Evolutionary conservation across 2,329 filamentous ascomycete genomes (phyloP).

Genomic region (Fusarium sp.): DNA sequence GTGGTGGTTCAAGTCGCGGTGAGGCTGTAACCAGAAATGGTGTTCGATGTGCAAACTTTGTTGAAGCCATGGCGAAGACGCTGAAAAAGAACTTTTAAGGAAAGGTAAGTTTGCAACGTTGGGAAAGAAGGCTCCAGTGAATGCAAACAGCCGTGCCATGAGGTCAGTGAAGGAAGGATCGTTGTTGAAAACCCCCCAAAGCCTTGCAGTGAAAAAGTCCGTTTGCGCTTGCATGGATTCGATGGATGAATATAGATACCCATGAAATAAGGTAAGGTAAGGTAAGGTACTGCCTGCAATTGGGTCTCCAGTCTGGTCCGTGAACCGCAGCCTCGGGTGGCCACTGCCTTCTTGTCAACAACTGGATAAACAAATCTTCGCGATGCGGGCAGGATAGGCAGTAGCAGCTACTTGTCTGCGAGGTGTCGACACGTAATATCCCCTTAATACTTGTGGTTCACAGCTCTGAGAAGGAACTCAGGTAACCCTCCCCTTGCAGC

Average conservation of each 20-base stretch:
- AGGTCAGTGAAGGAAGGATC: background rate
- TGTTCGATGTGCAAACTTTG: conserved; percentile 22
- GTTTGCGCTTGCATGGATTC: conserved; percentile 21
- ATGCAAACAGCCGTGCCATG: conserved; percentile 3
- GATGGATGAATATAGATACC: conserved; percentile 11
- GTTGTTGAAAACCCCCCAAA: background rate
- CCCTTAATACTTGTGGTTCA: conserved; percentile 11
- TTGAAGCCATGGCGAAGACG: conserved; percentile 21
- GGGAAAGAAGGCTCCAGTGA: background rate
- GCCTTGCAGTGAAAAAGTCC: conserved; percentile 7
- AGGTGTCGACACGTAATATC: background rate
- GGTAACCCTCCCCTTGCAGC: conserved; percentile 12
- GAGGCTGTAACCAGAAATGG: conserved; percentile 12
- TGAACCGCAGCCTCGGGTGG: conserved; percentile 29
- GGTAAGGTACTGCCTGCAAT: conserved; percentile 5
- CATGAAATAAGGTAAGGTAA: conserved; percentile 4
- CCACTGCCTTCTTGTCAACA: conserved; percentile 13
- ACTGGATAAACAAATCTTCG: background rate
- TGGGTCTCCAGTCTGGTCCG: conserved; percentile 17
- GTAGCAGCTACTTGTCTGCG: background rate
- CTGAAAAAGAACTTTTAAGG: background rate
- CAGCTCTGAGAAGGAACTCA: background rate
- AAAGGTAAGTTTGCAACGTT: background rate
- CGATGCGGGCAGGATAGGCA: background rate
- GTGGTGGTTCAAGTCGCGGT: background rate